Base-by-base conservation (phyloP, 2,329 filamentous ascomycete genomes). In the Aspergillus latus region DNA sequence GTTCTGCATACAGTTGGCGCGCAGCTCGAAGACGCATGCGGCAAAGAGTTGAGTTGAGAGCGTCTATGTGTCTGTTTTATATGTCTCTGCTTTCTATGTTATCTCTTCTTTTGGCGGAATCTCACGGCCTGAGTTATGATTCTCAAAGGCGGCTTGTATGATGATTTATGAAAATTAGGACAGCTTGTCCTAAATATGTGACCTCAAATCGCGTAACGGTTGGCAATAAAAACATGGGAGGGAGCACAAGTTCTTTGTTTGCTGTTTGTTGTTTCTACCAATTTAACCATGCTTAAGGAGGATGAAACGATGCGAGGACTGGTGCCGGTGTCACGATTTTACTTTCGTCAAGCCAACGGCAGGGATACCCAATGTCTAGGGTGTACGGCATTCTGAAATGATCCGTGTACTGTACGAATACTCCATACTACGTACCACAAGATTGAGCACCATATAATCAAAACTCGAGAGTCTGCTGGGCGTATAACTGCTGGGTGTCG, bases 1-100 rank as follows among this genome's bases (percentile, higher is more conserved):
- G 59, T 94, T 94, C 70, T 92, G 88, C 68, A 77, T 86, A 62
- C 84, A 85, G 70, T 72, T 95, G 66, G 71, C 68, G 16, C 68
- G 70, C 56, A 74, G 71, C 60, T 72, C 71, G n/a, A 65, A 61
- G 49, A 59, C 40, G 10, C 52, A 61, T 43, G 50, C 54, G 32
- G 56, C 49, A n/a, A 56, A 54, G 30, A 51, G 36, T 6, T 60
- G 16, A 58, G 8, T 16, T 29, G 21, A 34, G 29, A 26, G 16
- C 21, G 37, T 3, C 34, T 21, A 30, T 11, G 15, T 8, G 11
- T 29, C 5, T 28, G 13, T 21, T 52, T 37, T 9, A 13, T 48
- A 13, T 11, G 6, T 13, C 11, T 36, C 26, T 21, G 9, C 16
- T 28, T 48, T 32, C 7, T 36, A 36, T 47, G 9, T n/a, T 21